Percentiles rank a stretch among this genome's conserved stretches.
phyloP scores from a whole-genome alignment of 495 filamentous ascomycete genomes.

The Hyaloscypha finlandica region DNA sequence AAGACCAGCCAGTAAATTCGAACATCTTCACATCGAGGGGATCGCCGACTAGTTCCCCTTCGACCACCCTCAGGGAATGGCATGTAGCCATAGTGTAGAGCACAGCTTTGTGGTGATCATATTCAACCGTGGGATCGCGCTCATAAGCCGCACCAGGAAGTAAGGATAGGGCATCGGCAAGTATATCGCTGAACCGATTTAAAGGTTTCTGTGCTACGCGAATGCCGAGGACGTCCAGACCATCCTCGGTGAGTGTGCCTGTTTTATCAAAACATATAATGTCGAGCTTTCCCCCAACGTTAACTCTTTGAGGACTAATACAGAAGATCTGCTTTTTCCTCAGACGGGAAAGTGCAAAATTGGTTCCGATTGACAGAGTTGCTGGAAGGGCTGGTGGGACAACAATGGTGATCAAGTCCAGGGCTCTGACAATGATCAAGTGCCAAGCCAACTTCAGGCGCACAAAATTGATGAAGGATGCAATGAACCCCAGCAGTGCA shows the following conservation, averaged over 20 bases:
- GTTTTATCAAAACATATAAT: slow-evolving; percentile 99
- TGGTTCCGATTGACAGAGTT: slow-evolving; percentile 93
- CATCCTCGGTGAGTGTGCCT: slow-evolving; percentile 95
- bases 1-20: slow-evolving; percentile 92
- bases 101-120: slow-evolving; percentile 66
- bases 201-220: slow-evolving; percentile 67
- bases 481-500: slow-evolving; percentile 82
- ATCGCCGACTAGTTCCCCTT: slow-evolving; percentile 88
- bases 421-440: slow-evolving; percentile 84
- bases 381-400: slow-evolving; percentile 97
- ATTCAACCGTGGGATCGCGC: slow-evolving; percentile 56
- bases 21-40: slow-evolving; percentile 99
- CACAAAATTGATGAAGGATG: slow-evolving; percentile 91
- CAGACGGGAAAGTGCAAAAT: slow-evolving; percentile 86
- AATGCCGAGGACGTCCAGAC: slow-evolving; percentile 89
- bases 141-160: slow-evolving; percentile 56
- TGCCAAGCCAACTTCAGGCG: slow-evolving; percentile 80
- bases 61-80: slow-evolving; percentile 84
- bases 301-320: slow-evolving; percentile 94
- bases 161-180: slow-evolving; percentile 50
- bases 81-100: slow-evolving; percentile 97
- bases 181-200: slow-evolving; percentile 52
- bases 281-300: slow-evolving; percentile 94
- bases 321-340: slow-evolving; percentile 92
- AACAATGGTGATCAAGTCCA: slow-evolving; percentile 97